Evolutionary conservation across 1,284 basidiomycete genomes (phyloP), one percentile per base, ranked within the genome.

Genomic region (Ceratobasidium sp.): DNA sequence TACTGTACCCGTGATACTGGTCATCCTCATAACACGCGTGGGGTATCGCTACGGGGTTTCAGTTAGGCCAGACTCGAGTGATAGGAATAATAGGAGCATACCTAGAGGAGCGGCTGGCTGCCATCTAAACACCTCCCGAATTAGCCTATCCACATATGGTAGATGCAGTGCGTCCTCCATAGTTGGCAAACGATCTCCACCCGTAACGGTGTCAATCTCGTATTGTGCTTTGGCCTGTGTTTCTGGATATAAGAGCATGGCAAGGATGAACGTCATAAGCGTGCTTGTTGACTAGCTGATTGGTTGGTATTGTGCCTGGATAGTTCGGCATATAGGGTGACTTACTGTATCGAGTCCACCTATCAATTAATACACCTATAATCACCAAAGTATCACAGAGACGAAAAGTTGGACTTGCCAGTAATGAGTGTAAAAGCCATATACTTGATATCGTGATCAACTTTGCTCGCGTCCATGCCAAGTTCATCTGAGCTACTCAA

Each of bases 131-230:
- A 30, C 59, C 54, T 78, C 78, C 44, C 68, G 70, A n/a, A 75
- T 65, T 2, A 78, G 20, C 33, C 70, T 44, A 5, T 57, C 33
- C 18, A 86, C 74, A 78, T 87, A 87, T 0, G 85, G 84, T 20
- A 87, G 79, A 10, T 79, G 62, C 0, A 78, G 79, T n/a, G 81
- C 79, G 79, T 87, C 86, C 3, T 79, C 79, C 52, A 84, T 83
- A 20, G 77, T 81, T 1, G 86, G 86, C 35, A 87, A 82, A 5
- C 85, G 81, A 44, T 82, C 82, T 16, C 67, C 68, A 14, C 85
- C 84, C 30, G 86, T 81, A 6, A 86, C 82, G 2, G 80, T 55
- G 64, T 86, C 85, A 7, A 87, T 77, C 78, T 87, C 86, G 8
- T 80, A 82, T 66, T 84, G 84, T 8, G 84, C 85, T 30, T 79